A percentile compares a stretch with the other conserved stretches of the same genome.
Conservation (phyloP, 1,284 basidiomycete genomes). For the Singerocomus inundabilis region DNA sequence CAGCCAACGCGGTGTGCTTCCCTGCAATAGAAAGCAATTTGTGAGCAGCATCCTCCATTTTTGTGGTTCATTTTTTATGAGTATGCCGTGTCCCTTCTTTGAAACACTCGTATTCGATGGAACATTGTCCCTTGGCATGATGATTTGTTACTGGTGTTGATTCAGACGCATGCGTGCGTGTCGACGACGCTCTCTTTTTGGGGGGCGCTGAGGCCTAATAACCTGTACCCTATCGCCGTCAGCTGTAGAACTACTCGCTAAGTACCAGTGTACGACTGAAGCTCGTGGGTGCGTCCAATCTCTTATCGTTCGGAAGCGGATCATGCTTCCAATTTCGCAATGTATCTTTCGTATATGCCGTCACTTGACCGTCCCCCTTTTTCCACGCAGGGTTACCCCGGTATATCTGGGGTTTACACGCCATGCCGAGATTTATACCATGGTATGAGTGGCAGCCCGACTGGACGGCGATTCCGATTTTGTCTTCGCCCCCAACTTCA, state of each 20-base stretch:
- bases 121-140: neutral
- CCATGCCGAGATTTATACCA: neutral
- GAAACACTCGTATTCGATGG: neutral
- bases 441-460: neutral
- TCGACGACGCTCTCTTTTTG: neutral
- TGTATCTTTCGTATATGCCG: neutral
- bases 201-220: neutral
- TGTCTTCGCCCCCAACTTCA: neutral
- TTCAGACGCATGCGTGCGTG: neutral
- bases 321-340: neutral
- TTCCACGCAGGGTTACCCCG: neutral
- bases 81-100: neutral
- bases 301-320: neutral
- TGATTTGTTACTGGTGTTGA: neutral
- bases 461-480: neutral
- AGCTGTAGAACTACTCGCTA: neutral
- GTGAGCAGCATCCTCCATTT: neutral
- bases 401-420: neutral
- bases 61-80: neutral
- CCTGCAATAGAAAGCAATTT: too few species aligned
- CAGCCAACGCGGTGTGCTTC: neutral
- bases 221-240: neutral
- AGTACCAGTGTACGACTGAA: neutral
- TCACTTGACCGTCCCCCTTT: neutral
- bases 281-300: neutral